These are phyloP conservation scores for Aureobasidium sp. DNA, from an alignment of 2,329 filamentous ascomycete species.

Conservation along the genomic window DNA sequence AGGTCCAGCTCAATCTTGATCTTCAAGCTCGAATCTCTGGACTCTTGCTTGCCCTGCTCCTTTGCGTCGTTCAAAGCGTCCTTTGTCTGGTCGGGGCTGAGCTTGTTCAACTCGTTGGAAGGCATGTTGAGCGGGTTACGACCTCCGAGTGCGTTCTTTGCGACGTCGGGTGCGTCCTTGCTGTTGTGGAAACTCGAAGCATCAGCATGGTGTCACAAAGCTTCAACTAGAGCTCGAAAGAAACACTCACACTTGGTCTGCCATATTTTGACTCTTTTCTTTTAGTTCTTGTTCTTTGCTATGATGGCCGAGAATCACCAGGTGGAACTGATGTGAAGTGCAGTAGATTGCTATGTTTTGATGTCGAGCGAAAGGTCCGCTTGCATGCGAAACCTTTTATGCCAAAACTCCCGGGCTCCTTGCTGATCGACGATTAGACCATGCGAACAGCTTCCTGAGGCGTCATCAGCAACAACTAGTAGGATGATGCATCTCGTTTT, in stretches of 20 bases:
- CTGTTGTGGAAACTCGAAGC: not conserved
- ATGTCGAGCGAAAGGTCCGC: not conserved
- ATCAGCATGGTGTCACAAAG: no score
- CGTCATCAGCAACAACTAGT: not conserved
- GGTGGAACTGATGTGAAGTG: not conserved
- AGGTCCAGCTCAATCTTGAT: constrained; percentile 26
- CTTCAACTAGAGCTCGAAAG: no score
- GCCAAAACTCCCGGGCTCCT: not conserved
- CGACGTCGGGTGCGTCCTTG: not conserved
- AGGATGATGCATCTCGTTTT: not conserved
- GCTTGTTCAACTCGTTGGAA: not conserved
- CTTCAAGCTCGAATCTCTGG: constrained; percentile 24
- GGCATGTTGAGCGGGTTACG: constrained; percentile 3
- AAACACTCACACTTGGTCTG: constrained; percentile 10
- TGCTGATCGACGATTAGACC: not conserved
- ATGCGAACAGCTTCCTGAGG: constrained; percentile 5
- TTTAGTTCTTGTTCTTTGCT: not conserved
- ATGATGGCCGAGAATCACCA: not conserved
- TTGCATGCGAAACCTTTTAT: not conserved
- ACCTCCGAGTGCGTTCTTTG: constrained; percentile 6
- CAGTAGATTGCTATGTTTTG: not conserved
- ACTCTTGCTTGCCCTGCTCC: constrained; percentile 13
- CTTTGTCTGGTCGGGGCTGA: not conserved
- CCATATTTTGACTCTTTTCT: not conserved
- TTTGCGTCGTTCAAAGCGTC: not conserved